These are phyloP conservation scores for Phytophthora foliorum DNA, from an alignment of 352 stramenopile genomes.

Conservation along the genomic window DNA sequence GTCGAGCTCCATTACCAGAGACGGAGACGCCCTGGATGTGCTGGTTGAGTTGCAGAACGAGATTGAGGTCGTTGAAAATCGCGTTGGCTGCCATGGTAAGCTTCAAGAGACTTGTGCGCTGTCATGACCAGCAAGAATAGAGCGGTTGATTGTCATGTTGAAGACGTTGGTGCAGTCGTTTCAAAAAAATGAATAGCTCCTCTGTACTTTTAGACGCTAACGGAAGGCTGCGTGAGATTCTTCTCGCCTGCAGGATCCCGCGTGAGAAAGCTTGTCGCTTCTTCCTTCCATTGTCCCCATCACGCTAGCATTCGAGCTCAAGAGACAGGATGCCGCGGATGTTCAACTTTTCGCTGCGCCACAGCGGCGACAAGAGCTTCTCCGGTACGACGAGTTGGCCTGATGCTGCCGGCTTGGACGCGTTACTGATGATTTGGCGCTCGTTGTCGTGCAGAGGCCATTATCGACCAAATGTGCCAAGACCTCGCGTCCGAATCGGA, in stretches of 20 bases:
- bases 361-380: constrained; percentile 49
- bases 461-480: constrained; percentile 52
- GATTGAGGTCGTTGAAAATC: constrained; percentile 82
- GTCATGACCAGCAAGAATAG: constrained; percentile 23
- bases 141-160: constrained; percentile 3
- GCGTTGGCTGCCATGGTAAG: constrained; percentile 49
- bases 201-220: constrained; percentile 28
- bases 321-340: constrained; percentile 33
- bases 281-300: constrained; percentile 18
- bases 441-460: constrained; percentile 28
- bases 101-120: background rate
- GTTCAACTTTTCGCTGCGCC: constrained; percentile 44
- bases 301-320: background rate
- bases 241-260: constrained; percentile 30
- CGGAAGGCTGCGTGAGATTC: constrained; percentile 32
- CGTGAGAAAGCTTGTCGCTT: background rate
- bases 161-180: constrained; percentile 22
- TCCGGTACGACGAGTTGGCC: constrained; percentile 32
- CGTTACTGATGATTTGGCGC: background rate
- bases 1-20: constrained; percentile 25
- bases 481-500: constrained; percentile 52
- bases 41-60: constrained; percentile 77
- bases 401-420: background rate
- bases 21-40: constrained; percentile 61
- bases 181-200: constrained; percentile 20